A percentile compares a stretch with the other conserved stretches of the same genome.
phyloP scores from a whole-genome alignment of 257 asterid genomes.

The Jacaranda mimosifolia region DNA sequence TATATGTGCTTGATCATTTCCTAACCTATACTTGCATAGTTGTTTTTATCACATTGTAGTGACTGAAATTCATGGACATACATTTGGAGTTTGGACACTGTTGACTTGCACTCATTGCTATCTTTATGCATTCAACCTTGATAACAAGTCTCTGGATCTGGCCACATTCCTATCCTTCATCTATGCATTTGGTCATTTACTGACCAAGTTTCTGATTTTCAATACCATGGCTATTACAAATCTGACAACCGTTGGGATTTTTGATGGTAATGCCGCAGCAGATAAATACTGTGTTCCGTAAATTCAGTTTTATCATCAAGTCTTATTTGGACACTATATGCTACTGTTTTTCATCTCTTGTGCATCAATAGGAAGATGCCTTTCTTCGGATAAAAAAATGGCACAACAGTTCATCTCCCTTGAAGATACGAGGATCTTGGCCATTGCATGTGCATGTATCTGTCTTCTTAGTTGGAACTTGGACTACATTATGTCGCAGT shows the following conservation, averaged over 20 bases:
- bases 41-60: constrained; percentile 53
- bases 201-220: constrained; percentile 80
- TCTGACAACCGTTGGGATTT: constrained; percentile 81
- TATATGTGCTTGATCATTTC: background rate
- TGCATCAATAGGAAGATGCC: background rate
- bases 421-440: background rate
- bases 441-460: background rate
- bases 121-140: constrained; percentile 88
- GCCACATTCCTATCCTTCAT: constrained; percentile 85
- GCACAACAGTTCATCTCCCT: background rate
- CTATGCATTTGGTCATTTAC: constrained; percentile 91
- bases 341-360: background rate
- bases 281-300: background rate
- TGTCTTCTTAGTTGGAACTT: too few relatives aligned
- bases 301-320: background rate
- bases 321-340: background rate
- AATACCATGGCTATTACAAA: constrained; percentile 84
- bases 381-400: background rate
- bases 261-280: constrained; percentile 67
- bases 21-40: constrained; percentile 4
- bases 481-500: too few relatives aligned
- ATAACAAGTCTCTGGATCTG: constrained; percentile 81
- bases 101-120: constrained; percentile 92
- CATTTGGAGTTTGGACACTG: constrained; percentile 96
- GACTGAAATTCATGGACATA: constrained; percentile 94